These are phyloP conservation scores for Stachybotrys chlorohalonatus DNA, from an alignment of 2,329 filamentous ascomycete genomes.

Conservation along the genomic window DNA sequence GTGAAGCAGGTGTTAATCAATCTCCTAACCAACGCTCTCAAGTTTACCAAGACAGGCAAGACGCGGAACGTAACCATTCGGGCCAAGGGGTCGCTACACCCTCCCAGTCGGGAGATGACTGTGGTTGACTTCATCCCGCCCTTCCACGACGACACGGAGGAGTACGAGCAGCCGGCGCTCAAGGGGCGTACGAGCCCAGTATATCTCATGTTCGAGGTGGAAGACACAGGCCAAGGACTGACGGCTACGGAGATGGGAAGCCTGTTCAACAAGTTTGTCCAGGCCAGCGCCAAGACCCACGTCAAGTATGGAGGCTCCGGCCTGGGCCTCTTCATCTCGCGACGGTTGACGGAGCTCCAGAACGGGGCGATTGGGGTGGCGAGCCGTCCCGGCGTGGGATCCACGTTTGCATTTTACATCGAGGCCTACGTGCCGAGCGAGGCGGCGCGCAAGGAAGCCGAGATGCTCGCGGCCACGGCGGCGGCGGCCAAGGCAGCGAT, in stretches of 20 bases:
- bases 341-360: conserved; percentile 71
- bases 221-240: conserved; percentile 69
- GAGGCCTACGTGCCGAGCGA: conserved; percentile 41
- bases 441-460: conserved; percentile 28
- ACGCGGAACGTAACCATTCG: conserved; percentile 44
- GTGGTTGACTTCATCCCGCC: conserved; percentile 55
- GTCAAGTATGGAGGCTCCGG: conserved; percentile 74
- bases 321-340: conserved; percentile 69
- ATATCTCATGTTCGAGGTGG: conserved; percentile 64
- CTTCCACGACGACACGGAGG: conserved; percentile 33
- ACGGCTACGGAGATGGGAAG: conserved; percentile 62
- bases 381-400: conserved; percentile 60
- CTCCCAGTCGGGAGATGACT: conserved; percentile 29
- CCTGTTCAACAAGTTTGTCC: conserved; percentile 71
- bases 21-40: conserved; percentile 71
- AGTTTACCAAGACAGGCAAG: conserved; percentile 61
- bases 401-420: conserved; percentile 68
- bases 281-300: conserved; percentile 67
- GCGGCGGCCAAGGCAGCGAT: not conserved
- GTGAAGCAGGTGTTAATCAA: conserved; percentile 76
- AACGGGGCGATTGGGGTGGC: conserved; percentile 71
- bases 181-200: conserved; percentile 34
- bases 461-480: conserved; percentile 24
- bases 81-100: conserved; percentile 32
- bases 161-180: conserved; percentile 24